Percentiles rank a stretch among this genome's conserved stretches.
phyloP scores from a whole-genome alignment of 2,329 filamentous ascomycete species.

The Colletotrichum trifolii region DNA sequence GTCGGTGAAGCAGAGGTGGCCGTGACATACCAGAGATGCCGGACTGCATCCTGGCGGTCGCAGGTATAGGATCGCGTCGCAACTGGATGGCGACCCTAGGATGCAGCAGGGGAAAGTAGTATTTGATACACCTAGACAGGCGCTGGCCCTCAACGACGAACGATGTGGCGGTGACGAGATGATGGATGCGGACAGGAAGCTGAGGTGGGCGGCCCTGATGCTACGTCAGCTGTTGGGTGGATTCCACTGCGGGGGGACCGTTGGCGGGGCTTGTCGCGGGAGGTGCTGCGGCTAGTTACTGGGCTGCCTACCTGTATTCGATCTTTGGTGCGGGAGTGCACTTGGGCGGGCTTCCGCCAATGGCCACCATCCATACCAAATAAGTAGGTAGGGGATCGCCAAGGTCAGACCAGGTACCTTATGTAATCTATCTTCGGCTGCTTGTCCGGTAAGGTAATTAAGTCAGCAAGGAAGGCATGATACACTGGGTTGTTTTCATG shows the following conservation, averaged over 20 bases:
- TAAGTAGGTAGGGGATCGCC: neutral
- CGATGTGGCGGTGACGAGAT: slow-evolving; percentile 6
- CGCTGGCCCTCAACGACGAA: neutral
- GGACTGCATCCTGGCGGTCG: slow-evolving; percentile 71
- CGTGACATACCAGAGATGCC: slow-evolving; percentile 75
- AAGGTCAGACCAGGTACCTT: too few relatives aligned
- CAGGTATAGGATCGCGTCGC: neutral
- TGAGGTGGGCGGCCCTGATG: slow-evolving; percentile 21
- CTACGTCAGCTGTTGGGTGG: slow-evolving; percentile 33
- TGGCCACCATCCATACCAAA: too few relatives aligned
- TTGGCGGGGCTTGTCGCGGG: slow-evolving; percentile 2
- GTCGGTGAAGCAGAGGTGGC: neutral
- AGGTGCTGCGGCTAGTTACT: too few relatives aligned
- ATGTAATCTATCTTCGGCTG: too few relatives aligned
- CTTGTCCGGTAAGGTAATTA: too few relatives aligned
- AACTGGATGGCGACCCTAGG: neutral
- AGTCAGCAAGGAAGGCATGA: too few relatives aligned
- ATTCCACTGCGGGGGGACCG: neutral
- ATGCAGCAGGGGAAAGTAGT: neutral
- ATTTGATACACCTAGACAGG: neutral
- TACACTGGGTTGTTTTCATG: too few relatives aligned
- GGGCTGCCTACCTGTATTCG: too few relatives aligned
- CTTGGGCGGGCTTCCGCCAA: slow-evolving; percentile 22
- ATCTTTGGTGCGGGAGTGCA: neutral
- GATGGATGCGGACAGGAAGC: neutral